These are phyloP conservation scores for Xanthoparmelia taractica DNA, from an alignment of 495 filamentous ascomycete genomes.

Conservation along the genomic window DNA sequence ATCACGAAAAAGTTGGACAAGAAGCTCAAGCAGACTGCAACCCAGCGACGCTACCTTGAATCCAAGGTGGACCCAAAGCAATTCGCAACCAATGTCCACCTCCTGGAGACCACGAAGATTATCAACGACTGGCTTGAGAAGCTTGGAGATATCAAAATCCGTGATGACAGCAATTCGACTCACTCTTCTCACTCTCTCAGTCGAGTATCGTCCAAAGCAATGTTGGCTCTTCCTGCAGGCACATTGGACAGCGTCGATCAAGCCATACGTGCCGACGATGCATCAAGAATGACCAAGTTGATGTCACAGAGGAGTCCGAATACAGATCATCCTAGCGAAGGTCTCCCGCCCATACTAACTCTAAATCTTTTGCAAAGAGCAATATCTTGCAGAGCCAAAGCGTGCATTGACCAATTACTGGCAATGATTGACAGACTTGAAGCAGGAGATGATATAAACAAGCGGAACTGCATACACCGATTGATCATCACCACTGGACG, in stretches of 20 bases:
- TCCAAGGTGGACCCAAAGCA: constrained; percentile 78
- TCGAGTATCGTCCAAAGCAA: constrained; percentile 59
- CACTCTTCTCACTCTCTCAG: constrained; percentile 64
- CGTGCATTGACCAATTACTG: constrained; percentile 63
- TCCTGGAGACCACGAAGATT: constrained; percentile 57
- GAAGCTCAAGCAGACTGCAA: constrained; percentile 62
- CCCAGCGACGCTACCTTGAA: constrained; percentile 73
- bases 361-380: constrained; percentile 77
- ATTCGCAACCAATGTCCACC: constrained; percentile 70
- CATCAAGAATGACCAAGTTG: constrained; percentile 47
- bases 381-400: constrained; percentile 61
- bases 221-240: constrained; percentile 57
- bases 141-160: constrained; percentile 60
- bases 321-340: constrained; percentile 40
- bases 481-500: constrained; percentile 84
- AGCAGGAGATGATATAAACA: constrained; percentile 86
- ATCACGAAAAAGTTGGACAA: constrained; percentile 98
- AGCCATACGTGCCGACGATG: constrained; percentile 69
- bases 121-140: constrained; percentile 89
- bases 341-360: constrained; percentile 52
- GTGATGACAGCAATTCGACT: constrained; percentile 64
- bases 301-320: constrained; percentile 51
- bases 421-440: constrained; percentile 59
- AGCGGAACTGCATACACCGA: constrained; percentile 86
- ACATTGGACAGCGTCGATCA: constrained; percentile 68